Base-by-base conservation (phyloP, 169 alveolate genomes). In the Eimeria praecox region DNA sequence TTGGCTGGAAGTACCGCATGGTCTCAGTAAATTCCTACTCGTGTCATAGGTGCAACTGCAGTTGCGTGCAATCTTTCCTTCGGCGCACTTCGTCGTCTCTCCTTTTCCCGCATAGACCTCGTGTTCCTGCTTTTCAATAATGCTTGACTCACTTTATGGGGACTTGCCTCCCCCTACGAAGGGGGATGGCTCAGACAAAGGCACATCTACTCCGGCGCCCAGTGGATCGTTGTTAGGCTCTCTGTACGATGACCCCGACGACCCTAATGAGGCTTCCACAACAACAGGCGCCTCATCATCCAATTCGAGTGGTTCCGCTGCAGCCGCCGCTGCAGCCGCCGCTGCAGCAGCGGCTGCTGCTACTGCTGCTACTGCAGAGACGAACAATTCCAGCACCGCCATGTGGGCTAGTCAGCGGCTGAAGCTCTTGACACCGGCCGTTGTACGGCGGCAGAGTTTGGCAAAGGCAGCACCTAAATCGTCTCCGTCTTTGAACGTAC, bases 81-180 rank as follows among this genome's bases (percentile, higher is more conserved):
- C 24, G 2, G 24, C 87, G 20, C 35, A 3, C 52, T 38, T 73
- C 20, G 62, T 33, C 56, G 6, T 10, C 16, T 22, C 20, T 12
- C 59, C 42, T 40, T 38, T 40, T 22, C 0, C 27, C 40, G 20
- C 59, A 18, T 44, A 6, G 64, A 38, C 40, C 12, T 73, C 85
- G 85, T 42, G 44, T 69, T 69, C 5, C n/a, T 33, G 27, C 49
- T 33, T 69, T 42, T 33, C 87, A 77, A 49, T 42, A 49, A 92
- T 96, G 92, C 96, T 97, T 97, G 97, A 96, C 94, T 96, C 97
- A 90, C 95, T 97, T 44, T 97, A 97, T 86, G 97, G 98, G 10
- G 98, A 97, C 95, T 88, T 97, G 77, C 98, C 98, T 27, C 98
- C 98, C 33, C 98, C 98, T 22, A 71, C 96, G 8, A 83, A 80